A percentile compares a stretch with the other conserved stretches of the same genome.
phyloP scores from a whole-genome alignment of 768 basidiomycete genomes.

The Saitozyma sp. region DNA sequence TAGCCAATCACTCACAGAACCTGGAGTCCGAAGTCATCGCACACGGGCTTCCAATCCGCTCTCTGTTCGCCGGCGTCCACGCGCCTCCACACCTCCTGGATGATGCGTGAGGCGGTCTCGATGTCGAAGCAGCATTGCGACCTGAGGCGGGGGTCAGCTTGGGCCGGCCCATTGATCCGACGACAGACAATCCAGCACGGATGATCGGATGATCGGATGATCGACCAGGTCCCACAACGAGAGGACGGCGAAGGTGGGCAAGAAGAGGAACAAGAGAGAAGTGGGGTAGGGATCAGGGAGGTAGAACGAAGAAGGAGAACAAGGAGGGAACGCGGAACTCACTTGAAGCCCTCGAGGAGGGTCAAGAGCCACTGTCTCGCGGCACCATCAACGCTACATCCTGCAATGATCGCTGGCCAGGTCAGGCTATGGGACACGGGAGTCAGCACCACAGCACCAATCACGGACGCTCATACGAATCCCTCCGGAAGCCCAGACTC shows the following conservation, averaged over 20 bases:
- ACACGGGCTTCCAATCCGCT: constrained; percentile 44
- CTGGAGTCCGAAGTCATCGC: constrained; percentile 40
- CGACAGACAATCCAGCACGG: not conserved
- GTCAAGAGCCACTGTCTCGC: constrained; percentile 42
- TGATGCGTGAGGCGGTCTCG: constrained; percentile 44
- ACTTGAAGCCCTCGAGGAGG: constrained; percentile 48
- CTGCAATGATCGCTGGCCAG: constrained; percentile 50
- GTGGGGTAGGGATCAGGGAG: too few relatives aligned
- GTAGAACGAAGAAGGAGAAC: too few relatives aligned
- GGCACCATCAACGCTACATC: constrained; percentile 33
- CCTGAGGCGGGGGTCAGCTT: constrained; percentile 11
- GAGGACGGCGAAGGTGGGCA: not conserved
- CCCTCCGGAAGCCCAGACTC: not conserved
- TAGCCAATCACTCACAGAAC: constrained; percentile 43
- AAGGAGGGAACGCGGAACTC: constrained; percentile 1
- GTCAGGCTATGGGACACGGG: constrained; percentile 23
- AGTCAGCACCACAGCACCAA: constrained; percentile 4
- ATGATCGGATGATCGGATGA: too few relatives aligned
- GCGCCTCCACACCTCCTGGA: constrained; percentile 42
- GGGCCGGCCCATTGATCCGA: not conserved
- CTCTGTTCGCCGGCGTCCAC: constrained; percentile 30
- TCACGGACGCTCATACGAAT: not conserved
- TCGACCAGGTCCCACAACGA: too few relatives aligned
- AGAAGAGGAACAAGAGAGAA: constrained; percentile 4
- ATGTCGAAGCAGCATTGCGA: constrained; percentile 50